These are phyloP conservation scores for Chrysosporium queenslandicum DNA, from an alignment of 2,329 filamentous ascomycete genomes.

Conservation along the genomic window DNA sequence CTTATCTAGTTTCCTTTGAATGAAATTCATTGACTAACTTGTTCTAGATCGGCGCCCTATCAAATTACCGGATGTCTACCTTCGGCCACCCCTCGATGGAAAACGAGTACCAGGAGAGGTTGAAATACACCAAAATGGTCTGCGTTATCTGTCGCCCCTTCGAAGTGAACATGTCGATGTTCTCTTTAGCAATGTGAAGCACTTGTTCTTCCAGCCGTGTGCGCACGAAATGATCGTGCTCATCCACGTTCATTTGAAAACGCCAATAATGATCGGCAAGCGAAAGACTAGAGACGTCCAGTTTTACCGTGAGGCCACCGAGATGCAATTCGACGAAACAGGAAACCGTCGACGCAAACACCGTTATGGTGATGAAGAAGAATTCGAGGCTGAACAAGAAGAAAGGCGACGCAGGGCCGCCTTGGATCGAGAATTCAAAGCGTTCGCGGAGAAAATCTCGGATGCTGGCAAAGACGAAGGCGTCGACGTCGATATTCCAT, in stretches of 20 bases:
- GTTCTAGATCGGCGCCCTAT: constrained; percentile 71
- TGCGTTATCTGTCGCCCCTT: constrained; percentile 78
- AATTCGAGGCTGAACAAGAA: constrained; percentile 97
- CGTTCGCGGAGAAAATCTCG: constrained; percentile 93
- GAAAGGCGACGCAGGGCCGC: constrained; percentile 84
- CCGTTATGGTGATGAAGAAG: constrained; percentile 93
- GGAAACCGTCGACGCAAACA: constrained; percentile 97
- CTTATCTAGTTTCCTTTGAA: neutral
- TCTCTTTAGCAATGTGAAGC: constrained; percentile 95
- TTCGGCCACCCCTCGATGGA: constrained; percentile 88
- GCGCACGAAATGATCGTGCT: constrained; percentile 94
- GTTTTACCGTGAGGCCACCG: constrained; percentile 94
- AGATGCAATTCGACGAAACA: constrained; percentile 98
- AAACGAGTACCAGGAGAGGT: constrained; percentile 94
- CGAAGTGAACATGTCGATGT: constrained; percentile 81
- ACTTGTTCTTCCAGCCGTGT: constrained; percentile 97
- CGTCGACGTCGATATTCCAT: constrained; percentile 90
- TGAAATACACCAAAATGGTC: constrained; percentile 97
- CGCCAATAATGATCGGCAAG: constrained; percentile 95
- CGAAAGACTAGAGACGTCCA: constrained; percentile 99
- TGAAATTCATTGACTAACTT: constrained; percentile 32
- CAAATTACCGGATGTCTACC: constrained; percentile 86
- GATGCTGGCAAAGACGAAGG: constrained; percentile 86
- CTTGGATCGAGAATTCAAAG: constrained; percentile 90
- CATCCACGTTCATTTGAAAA: constrained; percentile 95